Base-by-base conservation (phyloP, 805 yeast species). In the Lipomyces spencermartinsiae region DNA sequence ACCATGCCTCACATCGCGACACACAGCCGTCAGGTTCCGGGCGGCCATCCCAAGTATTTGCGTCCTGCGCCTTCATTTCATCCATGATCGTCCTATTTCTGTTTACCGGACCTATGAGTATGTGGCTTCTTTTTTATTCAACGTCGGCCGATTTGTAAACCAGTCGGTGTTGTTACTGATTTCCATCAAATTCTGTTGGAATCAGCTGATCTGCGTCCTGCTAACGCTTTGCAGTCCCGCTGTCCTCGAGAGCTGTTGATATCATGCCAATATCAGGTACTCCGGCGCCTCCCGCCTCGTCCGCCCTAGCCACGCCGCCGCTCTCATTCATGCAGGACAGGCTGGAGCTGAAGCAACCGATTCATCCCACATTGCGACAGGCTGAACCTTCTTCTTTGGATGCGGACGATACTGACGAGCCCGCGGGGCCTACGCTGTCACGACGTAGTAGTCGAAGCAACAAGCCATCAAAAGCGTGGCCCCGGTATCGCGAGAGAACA, bases 51-150 rank as follows among this genome's bases (percentile, higher is more conserved):
- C 63, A 59, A 46, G 29, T 59, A 10, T 25, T 58, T 16, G 22
- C 51, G 34, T 63, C 65, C 43, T 56, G 56, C 49, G 61, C 49
- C 25, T 56, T 56, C 57, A 31, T 62, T 10, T 37, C 61, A 1
- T 56, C 64, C 61, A 12, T 56, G 43, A n/a, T 55, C 55, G 43
- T 54, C 31, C 35, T 65, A 51, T 9, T 65, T 35, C 59, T 65
- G 49, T 43, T 55, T 61, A 31, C 58, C 16, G 58, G 33, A 8
- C 62, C 65, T 19, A 16, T 62, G 39, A 51, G 64, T 61, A 22
- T 25, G 64, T 31, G 29, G 29, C 29, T 25, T 51, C 22, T 35
- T 22, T 37, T 25, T 34, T 58, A 16, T 10, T 33, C 19, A 9
- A 5, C n/a, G 34, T 31, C 16, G n/a, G 8, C 12, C 31, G 62